These are phyloP conservation scores for Pseudogymnoascus sp. DNA, from an alignment of 2,329 filamentous ascomycete genomes.

Conservation along the genomic window DNA sequence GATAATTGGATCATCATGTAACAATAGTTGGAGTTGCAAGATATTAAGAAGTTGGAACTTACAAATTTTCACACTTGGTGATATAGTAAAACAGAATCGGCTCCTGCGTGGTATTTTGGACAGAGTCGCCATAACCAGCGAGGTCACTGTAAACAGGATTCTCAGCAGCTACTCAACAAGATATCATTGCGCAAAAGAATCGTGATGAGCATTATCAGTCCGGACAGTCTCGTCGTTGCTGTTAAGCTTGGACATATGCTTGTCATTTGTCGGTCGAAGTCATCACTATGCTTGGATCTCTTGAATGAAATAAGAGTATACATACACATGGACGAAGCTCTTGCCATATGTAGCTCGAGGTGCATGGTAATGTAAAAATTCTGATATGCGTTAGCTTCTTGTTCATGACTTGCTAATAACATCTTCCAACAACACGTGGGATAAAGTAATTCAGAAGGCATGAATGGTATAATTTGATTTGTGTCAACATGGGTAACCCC, in stretches of 20 bases:
- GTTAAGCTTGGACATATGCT: conserved; percentile 91
- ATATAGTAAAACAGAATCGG: conserved; percentile 16
- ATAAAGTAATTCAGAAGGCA: conserved; percentile 46
- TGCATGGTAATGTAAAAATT: conserved; percentile 8
- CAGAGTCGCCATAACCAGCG: not conserved
- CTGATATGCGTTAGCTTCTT: conserved; percentile 13
- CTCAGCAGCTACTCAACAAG: conserved; percentile 6
- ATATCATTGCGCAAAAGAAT: not conserved
- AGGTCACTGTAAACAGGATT: conserved; percentile 17
- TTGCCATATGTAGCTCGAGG: not conserved
- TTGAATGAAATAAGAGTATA: conserved; percentile 4
- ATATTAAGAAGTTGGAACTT: conserved; percentile 8
- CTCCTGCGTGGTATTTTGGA: conserved; percentile 15
- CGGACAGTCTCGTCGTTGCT: conserved; percentile 47
- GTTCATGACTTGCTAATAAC: not conserved
- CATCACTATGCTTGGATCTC: conserved; percentile 55
- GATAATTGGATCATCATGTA: conserved; percentile 69
- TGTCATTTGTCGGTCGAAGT: conserved; percentile 77
- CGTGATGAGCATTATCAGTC: conserved; percentile 35
- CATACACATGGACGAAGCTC: not conserved
- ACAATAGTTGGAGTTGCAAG: conserved; percentile 23
- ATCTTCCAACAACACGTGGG: conserved; percentile 10
- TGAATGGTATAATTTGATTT: conserved; percentile 63
- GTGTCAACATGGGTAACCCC: conserved; percentile 66
- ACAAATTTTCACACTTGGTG: conserved; percentile 11